Evolutionary conservation across 495 filamentous ascomycete species (phyloP).

Genomic region (Sabuloglossum arenarium): DNA sequence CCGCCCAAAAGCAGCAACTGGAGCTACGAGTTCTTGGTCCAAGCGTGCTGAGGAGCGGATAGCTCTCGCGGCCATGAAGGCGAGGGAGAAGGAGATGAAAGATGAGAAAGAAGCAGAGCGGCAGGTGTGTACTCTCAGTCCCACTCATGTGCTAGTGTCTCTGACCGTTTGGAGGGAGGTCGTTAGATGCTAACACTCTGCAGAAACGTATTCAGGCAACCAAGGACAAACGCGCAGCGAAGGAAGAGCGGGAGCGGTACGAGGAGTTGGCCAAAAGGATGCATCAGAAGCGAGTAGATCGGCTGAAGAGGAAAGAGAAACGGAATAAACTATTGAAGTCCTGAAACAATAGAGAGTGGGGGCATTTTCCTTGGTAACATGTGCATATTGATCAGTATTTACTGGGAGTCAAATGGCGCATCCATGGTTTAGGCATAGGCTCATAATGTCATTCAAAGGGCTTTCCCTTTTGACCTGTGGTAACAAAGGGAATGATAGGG

Average conservation of each 20-base stretch:
- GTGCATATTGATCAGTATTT: neutral
- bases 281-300: constrained; percentile 85
- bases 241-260: constrained; percentile 85
- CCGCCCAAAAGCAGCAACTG: constrained; percentile 36
- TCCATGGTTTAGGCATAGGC: no score
- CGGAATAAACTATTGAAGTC: constrained; percentile 91
- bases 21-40: constrained; percentile 52
- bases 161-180: neutral
- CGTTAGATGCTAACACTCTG: neutral
- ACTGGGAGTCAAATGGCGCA: neutral
- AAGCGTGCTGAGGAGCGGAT: constrained; percentile 45
- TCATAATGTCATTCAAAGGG: no score
- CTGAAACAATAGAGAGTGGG: no score
- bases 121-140: constrained; percentile 44
- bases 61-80: constrained; percentile 52
- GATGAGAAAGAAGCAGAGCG: constrained; percentile 79
- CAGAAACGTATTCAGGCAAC: constrained; percentile 58
- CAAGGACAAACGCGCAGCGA: constrained; percentile 61
- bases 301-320: constrained; percentile 86
- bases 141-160: neutral
- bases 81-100: constrained; percentile 85
- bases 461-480: no score
- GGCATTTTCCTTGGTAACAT: no score
- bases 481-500: no score
- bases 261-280: constrained; percentile 94